phyloP scores from a whole-genome alignment of 2,329 filamentous ascomycete genomes.

The Apiospora koreana region DNA sequence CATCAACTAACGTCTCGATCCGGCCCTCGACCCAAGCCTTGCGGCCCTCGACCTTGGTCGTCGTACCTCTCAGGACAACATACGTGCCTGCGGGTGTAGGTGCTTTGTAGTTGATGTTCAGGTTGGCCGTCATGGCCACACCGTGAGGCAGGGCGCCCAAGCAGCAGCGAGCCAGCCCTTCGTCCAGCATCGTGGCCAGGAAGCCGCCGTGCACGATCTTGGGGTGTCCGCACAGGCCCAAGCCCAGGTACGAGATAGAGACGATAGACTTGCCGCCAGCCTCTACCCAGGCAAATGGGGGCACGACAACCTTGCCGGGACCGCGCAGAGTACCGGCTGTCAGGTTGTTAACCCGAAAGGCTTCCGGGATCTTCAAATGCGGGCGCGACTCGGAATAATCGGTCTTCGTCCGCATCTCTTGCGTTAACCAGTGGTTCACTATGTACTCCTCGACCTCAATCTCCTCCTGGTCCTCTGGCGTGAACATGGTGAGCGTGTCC shows the following conservation, averaged over 20 bases:
- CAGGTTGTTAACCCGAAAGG: constrained; percentile 71
- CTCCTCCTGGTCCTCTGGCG: constrained; percentile 54
- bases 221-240: constrained; percentile 83
- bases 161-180: constrained; percentile 84
- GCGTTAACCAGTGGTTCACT: constrained; percentile 71
- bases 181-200: constrained; percentile 89
- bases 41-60: constrained; percentile 82
- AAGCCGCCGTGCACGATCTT: constrained; percentile 89
- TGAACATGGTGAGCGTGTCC: constrained; percentile 71
- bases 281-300: constrained; percentile 77
- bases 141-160: constrained; percentile 87
- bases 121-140: constrained; percentile 81
- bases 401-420: constrained; percentile 65
- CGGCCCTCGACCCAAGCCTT: constrained; percentile 93
- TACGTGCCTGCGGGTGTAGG: constrained; percentile 76
- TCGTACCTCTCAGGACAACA: constrained; percentile 76
- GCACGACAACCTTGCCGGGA: constrained; percentile 74
- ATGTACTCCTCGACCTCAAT: constrained; percentile 72
- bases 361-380: constrained; percentile 79
- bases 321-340: constrained; percentile 81
- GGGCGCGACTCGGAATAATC: constrained; percentile 77
- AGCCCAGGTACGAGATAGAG: constrained; percentile 75
- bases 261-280: constrained; percentile 69
- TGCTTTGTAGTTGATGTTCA: constrained; percentile 80
- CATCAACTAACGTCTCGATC: constrained; percentile 73